Evolutionary conservation across 768 basidiomycete genomes (phyloP).

Genomic region (Rhodotorula toruloides): DNA sequence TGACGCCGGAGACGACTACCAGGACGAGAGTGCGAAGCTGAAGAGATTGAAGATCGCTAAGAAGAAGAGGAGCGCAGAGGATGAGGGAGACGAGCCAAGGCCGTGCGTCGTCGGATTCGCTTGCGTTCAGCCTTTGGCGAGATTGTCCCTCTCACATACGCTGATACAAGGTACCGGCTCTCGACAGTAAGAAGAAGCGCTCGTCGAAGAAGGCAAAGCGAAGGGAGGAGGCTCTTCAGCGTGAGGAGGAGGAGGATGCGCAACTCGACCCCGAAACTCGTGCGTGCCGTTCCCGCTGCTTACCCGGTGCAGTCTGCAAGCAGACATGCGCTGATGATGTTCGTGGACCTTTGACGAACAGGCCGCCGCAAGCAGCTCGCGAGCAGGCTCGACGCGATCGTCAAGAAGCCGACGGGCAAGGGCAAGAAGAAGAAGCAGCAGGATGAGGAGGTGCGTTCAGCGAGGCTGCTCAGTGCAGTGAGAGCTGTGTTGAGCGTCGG

Average conservation of each 20-base stretch:
- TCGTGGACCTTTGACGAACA: conserved; percentile 44
- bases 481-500: too few species aligned
- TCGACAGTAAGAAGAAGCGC: conserved; percentile 44
- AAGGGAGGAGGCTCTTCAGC: conserved; percentile 15
- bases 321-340: not conserved
- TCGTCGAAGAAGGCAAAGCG: conserved; percentile 17
- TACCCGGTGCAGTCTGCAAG: too few species aligned
- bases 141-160: conserved; percentile 31
- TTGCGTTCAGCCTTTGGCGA: not conserved
- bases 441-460: conserved; percentile 32
- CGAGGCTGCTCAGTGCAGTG: too few species aligned
- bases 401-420: conserved; percentile 60
- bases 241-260: conserved; percentile 37
- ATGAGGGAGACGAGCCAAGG: conserved; percentile 26
- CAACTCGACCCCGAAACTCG: conserved; percentile 63
- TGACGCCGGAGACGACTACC: conserved; percentile 51
- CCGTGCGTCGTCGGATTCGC: not conserved
- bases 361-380: conserved; percentile 72
- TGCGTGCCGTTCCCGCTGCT: too few species aligned
- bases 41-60: conserved; percentile 55
- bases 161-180: too few species aligned
- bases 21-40: conserved; percentile 37
- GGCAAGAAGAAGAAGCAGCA: conserved; percentile 35
- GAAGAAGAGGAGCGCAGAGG: conserved; percentile 8
- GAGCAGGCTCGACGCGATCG: conserved; percentile 77